Conservation (phyloP, 768 basidiomycete species). For the Lyophyllum semitale region DNA sequence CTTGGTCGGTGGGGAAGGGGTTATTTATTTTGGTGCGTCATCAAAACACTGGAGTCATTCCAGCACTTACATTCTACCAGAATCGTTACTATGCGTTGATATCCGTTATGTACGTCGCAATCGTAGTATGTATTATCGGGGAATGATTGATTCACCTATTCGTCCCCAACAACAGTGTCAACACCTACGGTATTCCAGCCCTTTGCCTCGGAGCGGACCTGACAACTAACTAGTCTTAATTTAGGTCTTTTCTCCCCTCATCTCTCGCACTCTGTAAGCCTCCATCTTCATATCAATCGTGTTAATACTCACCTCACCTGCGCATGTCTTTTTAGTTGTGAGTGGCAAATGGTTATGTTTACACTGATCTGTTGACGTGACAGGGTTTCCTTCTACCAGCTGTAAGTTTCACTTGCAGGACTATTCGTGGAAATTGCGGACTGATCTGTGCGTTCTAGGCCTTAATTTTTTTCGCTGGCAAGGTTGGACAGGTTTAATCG, state of each 20-base stretch:
- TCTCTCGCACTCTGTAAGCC: conserved; percentile 40
- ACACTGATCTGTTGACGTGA: neutral
- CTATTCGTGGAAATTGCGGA: neutral
- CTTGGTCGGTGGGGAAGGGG: conserved; percentile 57
- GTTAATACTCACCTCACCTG: conserved; percentile 5
- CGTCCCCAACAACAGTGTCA: conserved; percentile 37
- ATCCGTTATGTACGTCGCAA: conserved; percentile 47
- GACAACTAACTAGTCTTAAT: neutral
- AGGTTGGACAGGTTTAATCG: conserved; percentile 58
- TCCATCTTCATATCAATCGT: neutral
- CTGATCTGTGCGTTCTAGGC: conserved; percentile 27
- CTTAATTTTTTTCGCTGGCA: conserved; percentile 56
- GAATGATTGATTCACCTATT: neutral
- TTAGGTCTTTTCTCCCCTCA: conserved; percentile 43
- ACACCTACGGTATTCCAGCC: conserved; percentile 47
- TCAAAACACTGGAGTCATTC: neutral
- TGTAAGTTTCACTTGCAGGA: conserved; percentile 20
- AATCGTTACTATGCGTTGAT: conserved; percentile 60
- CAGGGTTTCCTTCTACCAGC: conserved; percentile 14
- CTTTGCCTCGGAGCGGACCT: neutral
- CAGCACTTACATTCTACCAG: conserved; percentile 27
- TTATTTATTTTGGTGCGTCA: conserved; percentile 53
- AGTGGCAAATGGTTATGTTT: conserved; percentile 10
- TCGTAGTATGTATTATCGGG: neutral
- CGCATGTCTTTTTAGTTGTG: conserved; percentile 28